These are phyloP conservation scores for Diaporthe citriasiana DNA, from an alignment of 2,329 filamentous ascomycete genomes.

Conservation along the genomic window DNA sequence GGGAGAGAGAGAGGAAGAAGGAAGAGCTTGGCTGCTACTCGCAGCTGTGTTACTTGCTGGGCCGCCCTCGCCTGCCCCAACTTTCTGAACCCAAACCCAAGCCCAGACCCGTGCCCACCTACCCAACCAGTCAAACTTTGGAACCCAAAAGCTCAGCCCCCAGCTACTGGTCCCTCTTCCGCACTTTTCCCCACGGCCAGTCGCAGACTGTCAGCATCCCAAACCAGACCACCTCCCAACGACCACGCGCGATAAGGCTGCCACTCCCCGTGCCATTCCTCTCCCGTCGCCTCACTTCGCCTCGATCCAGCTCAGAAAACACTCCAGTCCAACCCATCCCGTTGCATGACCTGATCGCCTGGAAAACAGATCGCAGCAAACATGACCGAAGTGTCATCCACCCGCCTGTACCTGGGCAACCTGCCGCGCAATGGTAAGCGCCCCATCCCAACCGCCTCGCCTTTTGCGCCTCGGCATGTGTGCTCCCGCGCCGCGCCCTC, in stretches of 20 bases:
- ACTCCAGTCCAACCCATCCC: slow-evolving; percentile 19
- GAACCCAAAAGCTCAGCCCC: slow-evolving; percentile 21
- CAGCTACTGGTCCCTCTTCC: slow-evolving; percentile 29
- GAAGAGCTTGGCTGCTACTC: slow-evolving; percentile 25
- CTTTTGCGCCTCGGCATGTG: slow-evolving; percentile 29
- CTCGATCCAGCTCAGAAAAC: not conserved
- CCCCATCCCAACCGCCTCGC: slow-evolving; percentile 35
- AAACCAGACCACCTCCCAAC: slow-evolving; percentile 12
- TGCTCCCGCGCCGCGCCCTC: slow-evolving; percentile 43
- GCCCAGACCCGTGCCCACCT: not conserved
- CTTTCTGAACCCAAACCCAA: slow-evolving; percentile 5
- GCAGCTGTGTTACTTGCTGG: not conserved
- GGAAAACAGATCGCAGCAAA: slow-evolving; percentile 50
- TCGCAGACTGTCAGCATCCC: slow-evolving; percentile 31
- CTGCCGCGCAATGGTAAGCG: slow-evolving; percentile 93
- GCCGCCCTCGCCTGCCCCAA: slow-evolving; percentile 10
- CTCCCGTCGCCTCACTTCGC: slow-evolving; percentile 34
- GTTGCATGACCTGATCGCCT: slow-evolving; percentile 40
- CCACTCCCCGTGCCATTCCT: slow-evolving; percentile 40
- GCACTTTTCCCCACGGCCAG: slow-evolving; percentile 27
- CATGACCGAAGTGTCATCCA: slow-evolving; percentile 93
- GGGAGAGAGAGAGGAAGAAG: slow-evolving; percentile 7
- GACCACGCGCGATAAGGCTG: slow-evolving; percentile 37
- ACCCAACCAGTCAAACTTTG: slow-evolving; percentile 24
- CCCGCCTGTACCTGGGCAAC: slow-evolving; percentile 97